A percentile compares a stretch with the other conserved stretches of the same genome.
phyloP scores from a whole-genome alignment of 179 eudicot genomes.

The Drosera spatulata region DNA sequence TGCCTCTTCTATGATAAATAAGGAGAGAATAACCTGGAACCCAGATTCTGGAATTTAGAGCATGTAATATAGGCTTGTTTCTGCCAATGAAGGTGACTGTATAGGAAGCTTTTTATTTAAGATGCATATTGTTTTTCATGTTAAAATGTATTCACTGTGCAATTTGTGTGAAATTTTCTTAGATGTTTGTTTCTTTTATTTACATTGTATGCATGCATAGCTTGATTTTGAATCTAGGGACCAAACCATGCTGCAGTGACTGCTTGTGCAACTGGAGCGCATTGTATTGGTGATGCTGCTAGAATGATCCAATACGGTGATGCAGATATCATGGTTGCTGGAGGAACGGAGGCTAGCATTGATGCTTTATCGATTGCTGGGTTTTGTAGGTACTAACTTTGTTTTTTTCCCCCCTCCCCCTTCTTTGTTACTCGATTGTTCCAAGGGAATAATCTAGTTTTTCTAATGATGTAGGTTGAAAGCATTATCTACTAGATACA shows the following conservation, averaged over 20 bases:
- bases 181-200: slow-evolving; percentile 1
- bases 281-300: slow-evolving; percentile 96
- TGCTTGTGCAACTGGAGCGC: slow-evolving; percentile 99
- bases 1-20: no score
- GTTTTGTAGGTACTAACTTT: slow-evolving; percentile 60
- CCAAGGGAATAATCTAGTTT: not conserved
- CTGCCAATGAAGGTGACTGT: no score
- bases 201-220: slow-evolving; percentile 29
- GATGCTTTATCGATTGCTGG: slow-evolving; percentile 97
- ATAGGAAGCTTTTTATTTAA: no score
- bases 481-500: slow-evolving; percentile 83
- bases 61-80: no score
- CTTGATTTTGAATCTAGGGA: slow-evolving; percentile 75
- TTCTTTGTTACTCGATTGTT: not conserved
- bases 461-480: slow-evolving; percentile 49
- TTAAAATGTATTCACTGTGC: no score
- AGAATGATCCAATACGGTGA: slow-evolving; percentile 96
- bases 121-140: no score
- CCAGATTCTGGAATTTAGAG: no score
- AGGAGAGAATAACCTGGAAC: no score
- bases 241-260: slow-evolving; percentile 99
- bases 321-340: slow-evolving; percentile 98
- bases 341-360: slow-evolving; percentile 94
- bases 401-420: not conserved
- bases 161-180: no score